These are phyloP conservation scores for Amorphotheca resinae DNA, from an alignment of 495 filamentous ascomycete genomes.

Conservation along the genomic window DNA sequence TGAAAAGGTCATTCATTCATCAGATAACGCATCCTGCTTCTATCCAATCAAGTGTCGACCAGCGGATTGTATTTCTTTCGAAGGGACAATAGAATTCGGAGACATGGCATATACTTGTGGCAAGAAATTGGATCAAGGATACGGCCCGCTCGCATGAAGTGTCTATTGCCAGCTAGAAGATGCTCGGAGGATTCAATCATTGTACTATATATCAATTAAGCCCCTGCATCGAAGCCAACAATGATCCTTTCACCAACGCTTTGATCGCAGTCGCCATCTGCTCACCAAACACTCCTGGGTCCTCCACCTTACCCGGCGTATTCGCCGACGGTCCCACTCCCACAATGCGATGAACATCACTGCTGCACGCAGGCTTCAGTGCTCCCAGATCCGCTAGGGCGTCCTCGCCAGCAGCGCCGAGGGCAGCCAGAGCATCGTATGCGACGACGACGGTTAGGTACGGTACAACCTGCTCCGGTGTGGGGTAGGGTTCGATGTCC, in stretches of 20 bases:
- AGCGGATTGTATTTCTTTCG: too few relatives aligned
- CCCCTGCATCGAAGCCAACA: neutral
- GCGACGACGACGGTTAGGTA: slow-evolving; percentile 12
- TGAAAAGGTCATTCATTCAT: too few relatives aligned
- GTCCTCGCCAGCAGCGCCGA: slow-evolving; percentile 14
- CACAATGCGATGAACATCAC: neutral
- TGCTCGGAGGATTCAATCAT: too few relatives aligned
- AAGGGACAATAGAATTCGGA: too few relatives aligned
- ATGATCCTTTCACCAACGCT: neutral
- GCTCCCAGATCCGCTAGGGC: slow-evolving; percentile 6
- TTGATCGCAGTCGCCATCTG: neutral
- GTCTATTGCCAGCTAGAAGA: too few relatives aligned
- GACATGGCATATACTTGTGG: too few relatives aligned
- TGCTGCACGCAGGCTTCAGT: neutral
- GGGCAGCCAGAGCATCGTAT: slow-evolving; percentile 18
- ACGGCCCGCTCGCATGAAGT: too few relatives aligned
- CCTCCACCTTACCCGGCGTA: neutral
- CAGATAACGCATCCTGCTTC: too few relatives aligned
- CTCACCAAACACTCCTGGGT: neutral
- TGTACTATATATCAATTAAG: neutral
- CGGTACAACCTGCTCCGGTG: slow-evolving; percentile 9
- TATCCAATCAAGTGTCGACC: too few relatives aligned
- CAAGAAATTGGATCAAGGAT: too few relatives aligned
- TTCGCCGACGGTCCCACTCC: neutral
- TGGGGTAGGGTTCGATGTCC: slow-evolving; percentile 8